Base-by-base conservation (phyloP, 805 yeast genomes). In the Barnettozyma salicaria region DNA sequence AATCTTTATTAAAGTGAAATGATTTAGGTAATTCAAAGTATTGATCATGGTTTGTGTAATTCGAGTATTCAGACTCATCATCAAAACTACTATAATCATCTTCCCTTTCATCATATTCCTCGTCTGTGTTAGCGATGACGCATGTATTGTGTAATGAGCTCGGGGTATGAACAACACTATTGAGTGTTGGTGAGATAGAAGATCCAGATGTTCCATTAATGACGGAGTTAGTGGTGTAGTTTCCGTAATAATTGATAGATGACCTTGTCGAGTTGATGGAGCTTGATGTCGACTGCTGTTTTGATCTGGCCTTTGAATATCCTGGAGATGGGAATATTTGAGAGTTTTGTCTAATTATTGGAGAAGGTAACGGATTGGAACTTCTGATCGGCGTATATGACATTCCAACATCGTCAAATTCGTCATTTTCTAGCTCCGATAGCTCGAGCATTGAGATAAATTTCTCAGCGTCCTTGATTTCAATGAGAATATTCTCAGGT, bases 401-500 rank as follows among this genome's bases (percentile, higher is more conserved):
- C 6, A 24, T 25, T 19, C n/a, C 16, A 7, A 21, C 22, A n/a
- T 14, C 19, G 5, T 27, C 6, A 17, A 16, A 6, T 13, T 30
- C 25, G 12, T 25, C 13, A 14, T 44, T 60, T 64, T 32, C 36
- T 18, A 13, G 11, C 6, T 34, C 22, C 23, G 39, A 20, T 17
- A 19, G 23, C 17, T 44, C 19, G 8, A 32, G 13, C 29, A 36
- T 28, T 14, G 30, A 41, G 2, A 76, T 71, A 32, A 76, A 64
- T 41, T 63, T 66, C 43, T 73, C 76, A 32, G 74, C 76, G 45
- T 75, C 74, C 37, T 67, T 64, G 22, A 77, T 70, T 44, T 72
- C 76, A 28, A 74, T 65, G 29, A 74, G 56, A 4, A 77, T 71
- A 58, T 83, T 83, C 51, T 81, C 89, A 2, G 89, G 88, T 56